These are phyloP conservation scores for Trametopsis cervina DNA, from an alignment of 768 basidiomycete species.

Conservation along the genomic window DNA sequence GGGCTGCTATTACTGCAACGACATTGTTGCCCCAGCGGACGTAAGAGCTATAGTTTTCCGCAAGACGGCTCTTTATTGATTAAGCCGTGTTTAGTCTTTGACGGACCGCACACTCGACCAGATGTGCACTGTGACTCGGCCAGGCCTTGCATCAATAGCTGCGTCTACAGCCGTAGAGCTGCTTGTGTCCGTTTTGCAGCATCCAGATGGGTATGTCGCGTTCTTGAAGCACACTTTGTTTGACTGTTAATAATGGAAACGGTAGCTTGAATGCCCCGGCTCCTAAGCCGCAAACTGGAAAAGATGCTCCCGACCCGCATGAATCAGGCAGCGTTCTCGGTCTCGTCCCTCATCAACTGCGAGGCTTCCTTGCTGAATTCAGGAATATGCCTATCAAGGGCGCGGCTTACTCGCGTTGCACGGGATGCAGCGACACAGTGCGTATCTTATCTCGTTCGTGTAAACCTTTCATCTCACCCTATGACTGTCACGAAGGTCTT, in stretches of 20 bases:
- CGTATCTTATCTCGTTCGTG: constrained; percentile 17
- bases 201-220: constrained; percentile 68
- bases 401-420: constrained; percentile 80
- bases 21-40: constrained; percentile 93
- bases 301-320: constrained; percentile 19
- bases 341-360: constrained; percentile 87
- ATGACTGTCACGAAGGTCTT: constrained; percentile 49
- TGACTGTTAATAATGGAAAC: neutral
- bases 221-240: too few relatives aligned
- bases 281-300: constrained; percentile 39
- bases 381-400: constrained; percentile 79
- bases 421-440: constrained; percentile 82
- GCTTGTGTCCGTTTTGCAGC: constrained; percentile 81
- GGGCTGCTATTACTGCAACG: constrained; percentile 98
- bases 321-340: constrained; percentile 60
- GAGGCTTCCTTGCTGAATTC: constrained; percentile 87
- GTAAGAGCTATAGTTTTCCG: constrained; percentile 38
- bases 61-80: neutral
- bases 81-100: constrained; percentile 35
- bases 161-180: constrained; percentile 90
- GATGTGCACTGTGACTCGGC: constrained; percentile 98
- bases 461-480: neutral
- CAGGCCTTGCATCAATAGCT: constrained; percentile 90
- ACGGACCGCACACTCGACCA: constrained; percentile 94
- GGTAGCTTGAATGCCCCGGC: constrained; percentile 59